These are phyloP conservation scores for Trematosphaeria pertusa DNA, from an alignment of 2,329 filamentous ascomycete species.

Conservation along the genomic window DNA sequence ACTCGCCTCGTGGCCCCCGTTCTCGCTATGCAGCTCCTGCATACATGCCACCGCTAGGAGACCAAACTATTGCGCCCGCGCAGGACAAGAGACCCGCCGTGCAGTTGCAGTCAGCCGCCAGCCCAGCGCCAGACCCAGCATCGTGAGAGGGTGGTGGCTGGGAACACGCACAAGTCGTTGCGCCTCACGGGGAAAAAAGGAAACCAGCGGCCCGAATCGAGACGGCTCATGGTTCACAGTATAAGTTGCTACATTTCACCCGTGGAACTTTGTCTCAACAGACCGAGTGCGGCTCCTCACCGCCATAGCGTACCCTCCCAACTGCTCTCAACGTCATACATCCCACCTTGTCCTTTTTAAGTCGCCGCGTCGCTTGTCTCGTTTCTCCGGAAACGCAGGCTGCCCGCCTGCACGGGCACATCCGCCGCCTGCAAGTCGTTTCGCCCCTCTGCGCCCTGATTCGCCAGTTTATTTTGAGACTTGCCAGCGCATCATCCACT, in stretches of 20 bases:
- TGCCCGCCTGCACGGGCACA: constrained; percentile 12
- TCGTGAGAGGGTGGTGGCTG: background rate
- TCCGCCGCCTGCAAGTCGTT: constrained; percentile 15
- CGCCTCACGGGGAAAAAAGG: background rate
- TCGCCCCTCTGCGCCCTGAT: constrained; percentile 15
- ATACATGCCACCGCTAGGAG: background rate
- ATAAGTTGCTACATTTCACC: too few relatives aligned
- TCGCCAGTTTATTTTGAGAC: constrained; percentile 16
- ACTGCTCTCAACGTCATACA: constrained; percentile 10
- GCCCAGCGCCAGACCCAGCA: background rate
- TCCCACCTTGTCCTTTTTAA: background rate
- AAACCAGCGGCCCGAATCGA: background rate
- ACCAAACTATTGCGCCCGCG: background rate
- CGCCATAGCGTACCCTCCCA: constrained; percentile 3
- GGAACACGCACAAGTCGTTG: background rate
- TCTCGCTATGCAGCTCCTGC: constrained; percentile 6
- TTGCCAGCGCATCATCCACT: constrained; percentile 40
- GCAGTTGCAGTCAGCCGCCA: constrained; percentile 1
- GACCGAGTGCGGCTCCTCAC: too few relatives aligned
- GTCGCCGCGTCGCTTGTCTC: constrained; percentile 2
- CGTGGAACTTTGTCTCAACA: background rate
- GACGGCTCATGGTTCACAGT: too few relatives aligned
- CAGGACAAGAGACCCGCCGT: constrained; percentile 2
- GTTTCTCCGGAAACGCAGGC: constrained; percentile 14
- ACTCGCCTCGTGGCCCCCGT: constrained; percentile 11